phyloP scores from a whole-genome alignment of 2,329 filamentous ascomycete species.

The Exophiala oligosperma region DNA sequence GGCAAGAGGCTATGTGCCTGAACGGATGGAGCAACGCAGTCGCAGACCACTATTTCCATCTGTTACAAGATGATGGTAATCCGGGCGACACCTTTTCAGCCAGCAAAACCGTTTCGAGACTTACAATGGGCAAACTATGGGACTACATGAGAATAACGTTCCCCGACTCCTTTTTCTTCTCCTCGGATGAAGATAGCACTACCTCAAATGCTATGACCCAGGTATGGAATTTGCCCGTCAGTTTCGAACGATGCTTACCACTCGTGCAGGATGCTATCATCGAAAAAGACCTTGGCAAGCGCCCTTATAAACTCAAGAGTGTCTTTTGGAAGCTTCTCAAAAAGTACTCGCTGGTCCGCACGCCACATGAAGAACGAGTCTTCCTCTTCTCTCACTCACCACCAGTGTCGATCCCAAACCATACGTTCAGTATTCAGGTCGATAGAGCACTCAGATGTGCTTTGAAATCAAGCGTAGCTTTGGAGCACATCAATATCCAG shows the following conservation, averaged over 20 bases:
- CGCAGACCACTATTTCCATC: slow-evolving; percentile 21
- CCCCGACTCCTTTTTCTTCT: slow-evolving; percentile 3
- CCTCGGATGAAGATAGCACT: slow-evolving; percentile 5
- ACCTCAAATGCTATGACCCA: neutral
- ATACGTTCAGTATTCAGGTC: slow-evolving; percentile 22
- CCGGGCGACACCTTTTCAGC: slow-evolving; percentile 25
- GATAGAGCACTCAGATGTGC: slow-evolving; percentile 22
- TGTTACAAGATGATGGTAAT: slow-evolving; percentile 23
- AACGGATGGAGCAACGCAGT: neutral
- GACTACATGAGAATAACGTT: slow-evolving; percentile 2
- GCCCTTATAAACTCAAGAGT: slow-evolving; percentile 6
- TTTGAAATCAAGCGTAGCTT: slow-evolving; percentile 22
- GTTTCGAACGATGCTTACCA: too few species aligned
- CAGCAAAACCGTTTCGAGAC: slow-evolving; percentile 7
- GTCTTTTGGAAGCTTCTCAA: slow-evolving; percentile 13
- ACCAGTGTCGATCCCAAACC: neutral
- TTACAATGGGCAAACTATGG: slow-evolving; percentile 25
- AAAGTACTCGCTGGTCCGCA: slow-evolving; percentile 7
- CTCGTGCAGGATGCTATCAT: slow-evolving; percentile 6
- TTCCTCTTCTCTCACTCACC: slow-evolving; percentile 21
- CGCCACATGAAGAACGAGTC: slow-evolving; percentile 14
- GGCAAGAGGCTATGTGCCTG: slow-evolving; percentile 11
- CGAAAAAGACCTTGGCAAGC: slow-evolving; percentile 2
- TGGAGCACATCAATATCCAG: slow-evolving; percentile 15
- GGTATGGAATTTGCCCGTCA: neutral